Base-by-base conservation (phyloP, 2,329 filamentous ascomycete species). In the Fusarium sp. region DNA sequence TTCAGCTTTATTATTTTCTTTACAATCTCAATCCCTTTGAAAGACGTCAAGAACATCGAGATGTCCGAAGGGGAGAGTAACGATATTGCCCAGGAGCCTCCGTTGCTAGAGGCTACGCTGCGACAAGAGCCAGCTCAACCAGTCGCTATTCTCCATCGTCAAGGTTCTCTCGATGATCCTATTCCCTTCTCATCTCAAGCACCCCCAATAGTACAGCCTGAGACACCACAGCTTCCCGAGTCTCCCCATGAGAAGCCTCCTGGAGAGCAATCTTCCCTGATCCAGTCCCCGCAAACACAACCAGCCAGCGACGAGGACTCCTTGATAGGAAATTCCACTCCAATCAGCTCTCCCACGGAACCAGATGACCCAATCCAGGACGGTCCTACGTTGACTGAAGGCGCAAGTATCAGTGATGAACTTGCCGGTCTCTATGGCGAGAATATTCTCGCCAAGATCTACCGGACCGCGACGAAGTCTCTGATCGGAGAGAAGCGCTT, bases 361-460 rank as follows among this genome's bases (percentile, higher is more conserved):
- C 18, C 38, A 42, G 38, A 42, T 42, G 38, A 2, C 2, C 3
- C 38, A 42, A 9, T 42, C 7, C 38, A 42, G 18, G 6, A 5
- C 4, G 18, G 4, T 2, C 38, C 38, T 14, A 1, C 18, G 18
- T 42, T 42, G 18, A 14, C 18, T 5, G 18, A 14, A 42, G 3
- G 18, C 18, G 38, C 18, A 42, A 42, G 38, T 4, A 42, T 42
- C 18, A 18, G 18, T 5, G 38, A 42, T 42, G 11, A 42, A 14
- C 27, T 51, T 18, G 16, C 10, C n/a, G 38, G n/a, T 9, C 58
- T 64, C 9, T 64, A 55, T 9, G 58, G 40, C 6, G 58, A 64
- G 7, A 64, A 64, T 4, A 23, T 50, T 8, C 9, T 64, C 4
- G 61, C 58, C 6, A 64, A 64, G 3, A 38, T 51, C 4, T 64